Base-by-base conservation (phyloP, 306 rosid species). In the Cicer chorassanicum region DNA sequence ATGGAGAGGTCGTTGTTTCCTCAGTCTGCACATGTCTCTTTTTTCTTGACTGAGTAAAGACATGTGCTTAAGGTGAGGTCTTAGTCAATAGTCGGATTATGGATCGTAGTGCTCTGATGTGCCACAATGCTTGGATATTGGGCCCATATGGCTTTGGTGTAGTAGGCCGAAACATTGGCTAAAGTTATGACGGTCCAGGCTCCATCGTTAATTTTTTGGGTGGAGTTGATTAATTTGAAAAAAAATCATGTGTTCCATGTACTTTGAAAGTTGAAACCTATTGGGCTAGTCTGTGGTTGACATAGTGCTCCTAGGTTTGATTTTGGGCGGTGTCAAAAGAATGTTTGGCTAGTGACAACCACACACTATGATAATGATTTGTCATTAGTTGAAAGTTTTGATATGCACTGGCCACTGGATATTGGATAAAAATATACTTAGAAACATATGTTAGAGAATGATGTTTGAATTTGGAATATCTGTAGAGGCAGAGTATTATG, bases 201-300 rank as follows among this genome's bases (percentile, higher is more conserved):
- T 15, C 39, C 12, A 4, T 2, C 29, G 53, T 15, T 70, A 14
- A 43, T 8, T 1, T 51, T 42, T 19, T 53, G 72, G 44, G 61
- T 50, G 34, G 73, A 50, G 40, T 61, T 7, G 15, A 49, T 40
- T 34, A 46, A 48, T 46, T 61, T 62, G 49, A 14, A 61, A 48
- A 59, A 6, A 48, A 24, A 59, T 13, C 51, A 9, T 61, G 12
- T 40, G 54, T 39, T 48, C 9, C 46, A 5, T 11, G 4, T 24
- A 24, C 34, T 24, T 2, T 24, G 34, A 24, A 24, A 29, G 34
- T 24, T 29, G 4, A 29, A 29, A 29, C 34, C 34, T 49, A n/a
- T 49, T 49, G 0, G 39, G 63, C 4, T 10, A 10, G 7, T 57
- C 16, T 0, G 42, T 14, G 42, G 41, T 12, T 1, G 15, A 57